phyloP scores from a whole-genome alignment of 78 protist genomes.

The Chrysochromulina tobinii region DNA sequence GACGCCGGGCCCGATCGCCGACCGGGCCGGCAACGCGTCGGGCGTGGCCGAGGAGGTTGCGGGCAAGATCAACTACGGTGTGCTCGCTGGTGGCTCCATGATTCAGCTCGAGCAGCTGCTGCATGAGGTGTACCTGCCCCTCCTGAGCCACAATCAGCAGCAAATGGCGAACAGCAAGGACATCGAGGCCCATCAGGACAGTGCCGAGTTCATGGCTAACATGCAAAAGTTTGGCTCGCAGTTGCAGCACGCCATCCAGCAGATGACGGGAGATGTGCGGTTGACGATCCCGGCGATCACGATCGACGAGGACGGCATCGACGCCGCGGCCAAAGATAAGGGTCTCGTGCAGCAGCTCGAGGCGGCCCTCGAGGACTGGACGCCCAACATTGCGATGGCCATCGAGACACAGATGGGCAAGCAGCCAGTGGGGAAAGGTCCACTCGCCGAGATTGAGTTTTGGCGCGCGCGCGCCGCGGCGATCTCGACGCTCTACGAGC shows the following conservation, averaged over 20 bases:
- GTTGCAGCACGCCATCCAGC: constrained; percentile 38
- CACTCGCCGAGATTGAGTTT: constrained; percentile 77
- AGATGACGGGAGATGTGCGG: constrained; percentile 48
- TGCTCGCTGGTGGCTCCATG: neutral
- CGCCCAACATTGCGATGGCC: neutral
- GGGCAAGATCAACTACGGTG: neutral
- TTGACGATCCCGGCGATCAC: constrained; percentile 36
- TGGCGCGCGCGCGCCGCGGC: constrained; percentile 69
- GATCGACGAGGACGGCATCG: constrained; percentile 41
- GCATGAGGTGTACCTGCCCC: constrained; percentile 31
- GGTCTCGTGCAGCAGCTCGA: constrained; percentile 37
- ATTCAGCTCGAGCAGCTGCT: constrained; percentile 33
- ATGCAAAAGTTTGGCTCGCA: constrained; percentile 47
- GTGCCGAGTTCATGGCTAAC: neutral
- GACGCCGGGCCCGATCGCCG: too few species aligned
- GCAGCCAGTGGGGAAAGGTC: constrained; percentile 55
- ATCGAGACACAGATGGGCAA: constrained; percentile 33
- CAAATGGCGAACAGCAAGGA: neutral
- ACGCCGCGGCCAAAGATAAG: constrained; percentile 23
- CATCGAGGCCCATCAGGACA: neutral
- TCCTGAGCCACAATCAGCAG: neutral
- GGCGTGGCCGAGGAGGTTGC: neutral
- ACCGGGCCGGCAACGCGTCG: neutral
- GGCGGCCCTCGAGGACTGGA: constrained; percentile 44
- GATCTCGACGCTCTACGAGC: constrained; percentile 71